phyloP scores from a whole-genome alignment of 2,329 filamentous ascomycete genomes.

The Botryosphaeria agaves region DNA sequence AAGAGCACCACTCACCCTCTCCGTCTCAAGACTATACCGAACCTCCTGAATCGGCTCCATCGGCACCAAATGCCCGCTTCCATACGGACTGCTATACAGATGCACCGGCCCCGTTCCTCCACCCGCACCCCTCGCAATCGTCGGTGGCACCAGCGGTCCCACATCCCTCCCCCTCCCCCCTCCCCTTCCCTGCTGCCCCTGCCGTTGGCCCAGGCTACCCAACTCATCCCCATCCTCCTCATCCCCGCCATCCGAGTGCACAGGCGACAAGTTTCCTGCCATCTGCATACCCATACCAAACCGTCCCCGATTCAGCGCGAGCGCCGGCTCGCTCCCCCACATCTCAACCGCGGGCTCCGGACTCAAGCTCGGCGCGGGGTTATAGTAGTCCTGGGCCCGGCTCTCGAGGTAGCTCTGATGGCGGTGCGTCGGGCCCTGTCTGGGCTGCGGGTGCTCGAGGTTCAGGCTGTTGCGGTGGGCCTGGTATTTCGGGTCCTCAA shows the following conservation, averaged over 20 bases:
- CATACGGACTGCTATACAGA: slow-evolving; percentile 16
- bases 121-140: slow-evolving; percentile 3
- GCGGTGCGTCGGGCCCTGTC: slow-evolving; percentile 54
- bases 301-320: slow-evolving; percentile 19
- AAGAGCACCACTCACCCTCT: slow-evolving; percentile 7
- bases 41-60: slow-evolving; percentile 35
- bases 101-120: neutral
- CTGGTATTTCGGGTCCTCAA: slow-evolving; percentile 59
- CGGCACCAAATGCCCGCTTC: slow-evolving; percentile 19
- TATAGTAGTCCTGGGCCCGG: slow-evolving; percentile 50
- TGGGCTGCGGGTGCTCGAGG: slow-evolving; percentile 62
- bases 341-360: slow-evolving; percentile 25
- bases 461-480: slow-evolving; percentile 68
- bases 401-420: slow-evolving; percentile 59
- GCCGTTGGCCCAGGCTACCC: no score
- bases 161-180: slow-evolving; percentile 38
- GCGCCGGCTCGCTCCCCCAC: slow-evolving; percentile 28
- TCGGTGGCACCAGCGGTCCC: slow-evolving; percentile 33
- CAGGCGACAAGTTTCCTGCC: slow-evolving; percentile 18
- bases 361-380: slow-evolving; percentile 8
- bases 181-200: no score
- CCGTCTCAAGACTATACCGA: slow-evolving; percentile 30
- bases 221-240: no score
- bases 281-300: slow-evolving; percentile 15
- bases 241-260: slow-evolving; percentile 20